A percentile compares a stretch with the other conserved stretches of the same genome.
These are phyloP conservation scores for Kluyveromyces sp. DNA, from an alignment of 1,139 yeast genomes.

Conservation along the genomic window DNA sequence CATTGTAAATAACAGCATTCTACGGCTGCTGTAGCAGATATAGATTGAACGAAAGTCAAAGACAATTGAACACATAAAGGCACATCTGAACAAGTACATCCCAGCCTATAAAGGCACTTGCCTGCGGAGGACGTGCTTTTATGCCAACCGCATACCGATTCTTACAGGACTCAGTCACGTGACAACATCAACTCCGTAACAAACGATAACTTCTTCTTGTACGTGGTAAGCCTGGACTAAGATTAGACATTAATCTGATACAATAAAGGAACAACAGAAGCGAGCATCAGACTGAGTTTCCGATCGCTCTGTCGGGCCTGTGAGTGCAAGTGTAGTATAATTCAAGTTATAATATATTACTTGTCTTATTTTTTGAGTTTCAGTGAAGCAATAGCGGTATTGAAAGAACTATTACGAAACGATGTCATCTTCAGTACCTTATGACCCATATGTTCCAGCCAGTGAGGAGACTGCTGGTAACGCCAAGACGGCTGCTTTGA, in stretches of 20 bases:
- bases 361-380: too few relatives aligned
- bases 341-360: background rate
- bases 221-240: background rate
- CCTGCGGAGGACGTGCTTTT: too few relatives aligned
- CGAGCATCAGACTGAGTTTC: background rate
- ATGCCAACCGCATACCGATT: too few relatives aligned
- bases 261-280: background rate
- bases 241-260: background rate
- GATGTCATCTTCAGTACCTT: slow-evolving; percentile 80
- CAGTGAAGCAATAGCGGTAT: background rate
- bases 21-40: background rate
- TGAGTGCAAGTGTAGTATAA: too few relatives aligned
- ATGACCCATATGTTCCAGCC: slow-evolving; percentile 77
- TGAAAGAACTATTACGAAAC: background rate
- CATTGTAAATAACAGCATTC: background rate
- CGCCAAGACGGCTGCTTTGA: slow-evolving; percentile 75
- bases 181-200: background rate
- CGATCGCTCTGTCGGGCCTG: too few relatives aligned
- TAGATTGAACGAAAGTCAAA: too few relatives aligned
- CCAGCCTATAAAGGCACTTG: too few relatives aligned
- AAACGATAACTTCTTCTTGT: too few relatives aligned
- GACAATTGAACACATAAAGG: too few relatives aligned
- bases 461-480: slow-evolving; percentile 46
- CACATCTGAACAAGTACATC: too few relatives aligned
- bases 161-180: background rate